Conservation (phyloP, 2,329 filamentous ascomycete species). For the Sporothrix curviconia region DNA sequence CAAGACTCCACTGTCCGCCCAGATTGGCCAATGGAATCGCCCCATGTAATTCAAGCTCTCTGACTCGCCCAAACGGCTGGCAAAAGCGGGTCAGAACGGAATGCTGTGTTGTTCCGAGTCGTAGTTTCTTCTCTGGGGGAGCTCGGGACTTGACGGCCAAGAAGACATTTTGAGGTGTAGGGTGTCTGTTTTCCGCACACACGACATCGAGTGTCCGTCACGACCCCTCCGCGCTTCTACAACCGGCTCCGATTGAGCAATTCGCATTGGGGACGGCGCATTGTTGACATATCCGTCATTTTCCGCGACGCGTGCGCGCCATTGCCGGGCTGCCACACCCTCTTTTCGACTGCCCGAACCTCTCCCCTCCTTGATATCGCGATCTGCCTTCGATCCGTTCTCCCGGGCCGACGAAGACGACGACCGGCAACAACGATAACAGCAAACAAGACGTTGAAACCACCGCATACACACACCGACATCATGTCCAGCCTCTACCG, state of each 20-base stretch:
- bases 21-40: constrained; percentile 11
- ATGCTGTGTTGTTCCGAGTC: constrained; percentile 15
- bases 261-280: constrained; percentile 27
- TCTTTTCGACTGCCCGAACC: constrained; percentile 7
- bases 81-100: constrained; percentile 15
- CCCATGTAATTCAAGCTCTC: constrained; percentile 19
- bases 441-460: neutral
- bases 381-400: too few species aligned
- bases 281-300: neutral
- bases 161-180: constrained; percentile 12
- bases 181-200: constrained; percentile 9
- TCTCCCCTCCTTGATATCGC: constrained; percentile 7
- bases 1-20: neutral
- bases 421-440: neutral
- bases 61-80: constrained; percentile 16
- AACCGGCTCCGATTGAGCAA: constrained; percentile 22
- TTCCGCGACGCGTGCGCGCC: constrained; percentile 14
- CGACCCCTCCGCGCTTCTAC: neutral
- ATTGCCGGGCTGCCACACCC: too few species aligned
- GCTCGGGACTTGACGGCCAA: constrained; percentile 21
- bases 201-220: constrained; percentile 1
- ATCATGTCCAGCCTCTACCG: constrained; percentile 64
- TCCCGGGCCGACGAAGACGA: neutral
- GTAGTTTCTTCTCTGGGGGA: constrained; percentile 13
- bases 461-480: neutral